Conservation (phyloP, 2,329 filamentous ascomycete genomes). For the Aspergillus flavus region DNA sequence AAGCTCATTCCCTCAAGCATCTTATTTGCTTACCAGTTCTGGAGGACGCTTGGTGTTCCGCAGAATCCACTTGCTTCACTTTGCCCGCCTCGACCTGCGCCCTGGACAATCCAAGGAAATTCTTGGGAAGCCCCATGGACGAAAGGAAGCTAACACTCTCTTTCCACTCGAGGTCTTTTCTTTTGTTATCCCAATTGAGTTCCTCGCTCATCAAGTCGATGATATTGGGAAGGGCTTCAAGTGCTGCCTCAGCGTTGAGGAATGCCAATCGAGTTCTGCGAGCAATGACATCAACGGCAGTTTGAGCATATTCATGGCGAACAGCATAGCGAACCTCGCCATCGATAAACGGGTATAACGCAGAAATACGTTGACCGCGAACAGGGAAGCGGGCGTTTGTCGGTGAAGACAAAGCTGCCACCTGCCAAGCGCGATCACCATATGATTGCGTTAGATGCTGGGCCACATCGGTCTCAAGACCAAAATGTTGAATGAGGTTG, state of each 20-base stretch:
- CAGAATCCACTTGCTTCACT: constrained; percentile 47
- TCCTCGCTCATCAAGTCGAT: constrained; percentile 90
- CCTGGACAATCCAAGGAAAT: constrained; percentile 58
- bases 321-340: constrained; percentile 89
- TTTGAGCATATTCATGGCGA: constrained; percentile 87
- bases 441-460: constrained; percentile 86
- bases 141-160: constrained; percentile 63
- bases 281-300: constrained; percentile 83
- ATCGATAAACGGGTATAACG: constrained; percentile 86
- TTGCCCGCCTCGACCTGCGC: constrained; percentile 62
- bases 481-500: constrained; percentile 91
- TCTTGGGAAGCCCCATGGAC: constrained; percentile 64
- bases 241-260: constrained; percentile 85
- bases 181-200: constrained; percentile 71
- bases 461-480: constrained; percentile 87
- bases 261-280: constrained; percentile 84
- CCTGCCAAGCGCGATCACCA: constrained; percentile 89
- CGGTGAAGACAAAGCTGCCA: constrained; percentile 75
- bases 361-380: constrained; percentile 75
- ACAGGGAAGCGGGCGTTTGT: constrained; percentile 81
- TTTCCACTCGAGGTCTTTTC: constrained; percentile 80
- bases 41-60: constrained; percentile 44
- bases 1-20: neutral
- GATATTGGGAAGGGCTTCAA: constrained; percentile 80
- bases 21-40: constrained; percentile 41